A percentile compares a stretch with the other conserved stretches of the same genome.
phyloP scores from a whole-genome alignment of 1,284 basidiomycete species.

The Trametes pubescens region DNA sequence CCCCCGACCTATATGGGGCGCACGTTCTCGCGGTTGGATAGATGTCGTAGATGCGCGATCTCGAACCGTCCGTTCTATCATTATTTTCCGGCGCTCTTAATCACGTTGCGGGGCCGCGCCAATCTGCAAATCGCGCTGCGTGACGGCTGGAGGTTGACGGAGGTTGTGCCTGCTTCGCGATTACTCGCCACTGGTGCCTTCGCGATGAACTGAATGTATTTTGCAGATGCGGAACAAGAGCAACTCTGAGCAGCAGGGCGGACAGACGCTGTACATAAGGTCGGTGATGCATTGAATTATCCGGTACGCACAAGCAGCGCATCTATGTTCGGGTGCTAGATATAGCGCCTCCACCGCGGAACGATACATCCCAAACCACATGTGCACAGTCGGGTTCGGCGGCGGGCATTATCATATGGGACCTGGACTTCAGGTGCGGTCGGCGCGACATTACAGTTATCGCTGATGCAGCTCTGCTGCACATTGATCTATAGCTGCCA shows the following conservation, averaged over 20 bases:
- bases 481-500: not conserved
- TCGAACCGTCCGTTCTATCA: not conserved
- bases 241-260: not conserved
- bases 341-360: not conserved
- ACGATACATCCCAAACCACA: not conserved
- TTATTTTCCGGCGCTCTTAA: not conserved
- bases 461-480: not conserved
- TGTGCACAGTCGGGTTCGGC: not conserved
- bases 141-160: not conserved
- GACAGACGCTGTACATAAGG: not conserved
- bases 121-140: not conserved
- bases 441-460: not conserved
- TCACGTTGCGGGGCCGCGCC: not conserved
- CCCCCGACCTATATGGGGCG: not conserved
- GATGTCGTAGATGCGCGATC: conserved; percentile 1
- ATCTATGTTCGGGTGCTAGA: not conserved
- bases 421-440: not conserved
- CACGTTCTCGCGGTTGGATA: conserved; percentile 1
- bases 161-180: not conserved
- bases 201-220: not conserved
- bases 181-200: too few species aligned
- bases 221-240: not conserved
- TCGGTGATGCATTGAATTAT: not conserved
- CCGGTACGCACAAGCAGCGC: not conserved
- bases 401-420: not conserved